Evolutionary conservation across 352 stramenopile genomes (phyloP).

Genomic region (Globisporangium spiculum): DNA sequence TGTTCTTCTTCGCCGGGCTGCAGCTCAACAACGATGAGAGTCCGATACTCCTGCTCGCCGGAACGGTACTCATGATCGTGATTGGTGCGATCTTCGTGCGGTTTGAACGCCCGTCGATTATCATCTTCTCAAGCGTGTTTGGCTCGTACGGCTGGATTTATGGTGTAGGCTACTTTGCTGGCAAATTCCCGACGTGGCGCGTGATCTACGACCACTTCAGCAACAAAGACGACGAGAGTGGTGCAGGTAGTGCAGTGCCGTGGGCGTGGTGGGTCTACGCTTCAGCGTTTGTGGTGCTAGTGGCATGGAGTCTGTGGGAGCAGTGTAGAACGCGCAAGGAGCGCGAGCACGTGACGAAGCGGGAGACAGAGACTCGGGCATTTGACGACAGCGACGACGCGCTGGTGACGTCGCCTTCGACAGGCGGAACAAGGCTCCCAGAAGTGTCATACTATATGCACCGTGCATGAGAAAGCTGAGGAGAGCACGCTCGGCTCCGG

Average conservation of each 20-base stretch:
- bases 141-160: conserved; percentile 25
- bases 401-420: background rate
- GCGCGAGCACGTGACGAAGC: background rate
- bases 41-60: background rate
- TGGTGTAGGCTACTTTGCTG: conserved; percentile 32
- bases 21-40: conserved; percentile 8
- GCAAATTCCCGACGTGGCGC: conserved; percentile 20
- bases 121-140: conserved; percentile 28
- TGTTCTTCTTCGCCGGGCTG: conserved; percentile 7
- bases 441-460: conserved; percentile 2
- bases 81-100: conserved; percentile 7
- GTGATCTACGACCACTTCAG: background rate
- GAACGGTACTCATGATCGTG: background rate
- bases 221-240: background rate
- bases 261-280: conserved; percentile 25
- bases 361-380: background rate
- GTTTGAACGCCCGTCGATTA: conserved; percentile 17
- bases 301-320: conserved; percentile 21
- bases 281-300: conserved; percentile 16
- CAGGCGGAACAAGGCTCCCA: background rate
- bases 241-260: background rate
- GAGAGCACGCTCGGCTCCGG: background rate
- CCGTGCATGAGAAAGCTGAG: background rate
- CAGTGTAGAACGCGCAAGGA: conserved; percentile 14
- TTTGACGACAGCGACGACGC: conserved; percentile 3